A percentile compares a stretch with the other conserved stretches of the same genome.
phyloP scores from a whole-genome alignment of 768 basidiomycete genomes.

The Calocera cornea region DNA sequence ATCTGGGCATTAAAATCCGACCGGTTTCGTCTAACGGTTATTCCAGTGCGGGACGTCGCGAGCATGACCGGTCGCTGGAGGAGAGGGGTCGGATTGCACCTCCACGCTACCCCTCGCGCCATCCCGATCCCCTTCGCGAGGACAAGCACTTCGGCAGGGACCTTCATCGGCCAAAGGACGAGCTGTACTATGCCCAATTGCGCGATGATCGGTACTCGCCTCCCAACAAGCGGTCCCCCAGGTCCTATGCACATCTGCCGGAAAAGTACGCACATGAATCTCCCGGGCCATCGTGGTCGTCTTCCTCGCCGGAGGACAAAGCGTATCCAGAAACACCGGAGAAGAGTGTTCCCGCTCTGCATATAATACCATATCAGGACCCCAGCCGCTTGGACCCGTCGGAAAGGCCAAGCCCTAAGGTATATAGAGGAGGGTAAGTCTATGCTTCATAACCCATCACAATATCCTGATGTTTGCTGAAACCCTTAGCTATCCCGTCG shows the following conservation, averaged over 20 bases:
- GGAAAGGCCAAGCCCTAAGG: background rate
- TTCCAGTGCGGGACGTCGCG: background rate
- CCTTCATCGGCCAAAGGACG: background rate
- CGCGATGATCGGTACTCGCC: background rate
- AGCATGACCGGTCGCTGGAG: background rate
- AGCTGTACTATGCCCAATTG: background rate
- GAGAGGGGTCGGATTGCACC: background rate
- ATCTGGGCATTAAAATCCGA: background rate
- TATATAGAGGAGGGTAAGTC: background rate
- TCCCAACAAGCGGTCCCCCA: background rate
- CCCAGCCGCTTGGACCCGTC: background rate
- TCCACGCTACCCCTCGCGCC: background rate
- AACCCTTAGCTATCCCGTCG: background rate
- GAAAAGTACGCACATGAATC: background rate
- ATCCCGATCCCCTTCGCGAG: background rate
- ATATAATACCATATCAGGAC: background rate
- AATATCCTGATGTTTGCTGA: background rate
- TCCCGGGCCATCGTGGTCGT: background rate
- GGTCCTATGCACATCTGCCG: background rate
- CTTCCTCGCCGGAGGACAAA: background rate
- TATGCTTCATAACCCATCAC: background rate
- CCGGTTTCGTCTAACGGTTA: background rate
- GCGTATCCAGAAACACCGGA: background rate
- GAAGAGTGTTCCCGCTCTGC: background rate
- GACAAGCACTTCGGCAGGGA: background rate